phyloP scores from a whole-genome alignment of 768 basidiomycete species.

The Terana coerulea region DNA sequence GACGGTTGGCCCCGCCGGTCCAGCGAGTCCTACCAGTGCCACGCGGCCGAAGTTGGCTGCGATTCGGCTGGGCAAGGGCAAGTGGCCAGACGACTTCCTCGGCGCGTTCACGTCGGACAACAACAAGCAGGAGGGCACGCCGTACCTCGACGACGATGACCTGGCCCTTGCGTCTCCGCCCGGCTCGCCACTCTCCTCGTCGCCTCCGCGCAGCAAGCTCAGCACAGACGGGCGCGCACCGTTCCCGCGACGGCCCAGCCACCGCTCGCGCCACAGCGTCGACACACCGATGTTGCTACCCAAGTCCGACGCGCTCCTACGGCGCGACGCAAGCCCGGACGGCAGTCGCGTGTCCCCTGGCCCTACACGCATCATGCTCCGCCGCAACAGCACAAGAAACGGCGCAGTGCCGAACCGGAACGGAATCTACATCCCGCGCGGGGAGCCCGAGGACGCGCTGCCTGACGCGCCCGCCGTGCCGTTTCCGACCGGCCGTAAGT shows the following conservation, averaged over 20 bases:
- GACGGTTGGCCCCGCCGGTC: neutral
- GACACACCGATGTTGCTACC: slow-evolving; percentile 41
- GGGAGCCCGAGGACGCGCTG: slow-evolving; percentile 18
- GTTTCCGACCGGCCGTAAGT: slow-evolving; percentile 54
- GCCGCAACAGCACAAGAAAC: slow-evolving; percentile 56
- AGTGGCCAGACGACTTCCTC: slow-evolving; percentile 82
- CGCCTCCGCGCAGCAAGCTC: slow-evolving; percentile 49
- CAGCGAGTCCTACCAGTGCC: too few relatives aligned
- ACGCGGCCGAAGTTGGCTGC: slow-evolving; percentile 22
- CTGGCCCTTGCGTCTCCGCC: slow-evolving; percentile 4
- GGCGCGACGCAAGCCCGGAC: slow-evolving; percentile 59
- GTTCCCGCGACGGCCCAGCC: slow-evolving; percentile 54
- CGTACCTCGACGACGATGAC: slow-evolving; percentile 21
- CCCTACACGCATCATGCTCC: slow-evolving; percentile 46
- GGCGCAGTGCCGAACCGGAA: slow-evolving; percentile 35
- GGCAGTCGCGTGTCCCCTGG: slow-evolving; percentile 28
- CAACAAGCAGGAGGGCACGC: slow-evolving; percentile 8
- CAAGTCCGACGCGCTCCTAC: slow-evolving; percentile 29
- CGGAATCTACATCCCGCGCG: slow-evolving; percentile 43
- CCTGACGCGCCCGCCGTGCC: slow-evolving; percentile 45
- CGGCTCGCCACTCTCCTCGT: slow-evolving; percentile 31
- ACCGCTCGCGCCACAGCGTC: slow-evolving; percentile 62
- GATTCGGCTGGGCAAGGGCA: slow-evolving; percentile 69
- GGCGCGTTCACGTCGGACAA: slow-evolving; percentile 43
- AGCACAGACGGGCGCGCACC: slow-evolving; percentile 44